A percentile compares a stretch with the other conserved stretches of the same genome.
These are phyloP conservation scores for Pleurotus citrinopileatus DNA, from an alignment of 768 basidiomycete species.

Conservation along the genomic window DNA sequence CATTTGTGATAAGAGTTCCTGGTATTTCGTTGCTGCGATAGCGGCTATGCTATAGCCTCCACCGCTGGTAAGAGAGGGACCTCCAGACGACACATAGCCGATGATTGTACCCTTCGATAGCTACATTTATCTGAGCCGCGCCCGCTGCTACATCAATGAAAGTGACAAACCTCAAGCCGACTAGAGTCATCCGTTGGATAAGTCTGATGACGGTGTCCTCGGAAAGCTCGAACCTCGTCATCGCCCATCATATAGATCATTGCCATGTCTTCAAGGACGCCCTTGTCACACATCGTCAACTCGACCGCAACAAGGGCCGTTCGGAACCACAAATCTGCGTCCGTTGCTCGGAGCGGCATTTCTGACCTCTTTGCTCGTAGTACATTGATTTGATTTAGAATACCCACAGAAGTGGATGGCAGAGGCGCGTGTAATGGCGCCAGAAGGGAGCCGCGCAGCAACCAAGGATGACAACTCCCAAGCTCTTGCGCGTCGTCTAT, in stretches of 20 bases:
- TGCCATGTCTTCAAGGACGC: slow-evolving; percentile 73
- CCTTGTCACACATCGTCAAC: slow-evolving; percentile 59
- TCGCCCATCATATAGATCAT: slow-evolving; percentile 65
- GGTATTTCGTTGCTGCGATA: slow-evolving; percentile 51
- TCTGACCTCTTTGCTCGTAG: slow-evolving; percentile 56
- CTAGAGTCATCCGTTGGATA: slow-evolving; percentile 26
- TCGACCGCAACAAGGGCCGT: slow-evolving; percentile 68
- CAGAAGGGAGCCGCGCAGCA: slow-evolving; percentile 52
- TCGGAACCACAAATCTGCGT: slow-evolving; percentile 45
- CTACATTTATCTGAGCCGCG: background rate
- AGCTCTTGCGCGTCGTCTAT: too few relatives aligned
- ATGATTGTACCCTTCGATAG: slow-evolving; percentile 50
- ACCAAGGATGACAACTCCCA: slow-evolving; percentile 60
- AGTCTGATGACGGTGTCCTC: slow-evolving; percentile 22
- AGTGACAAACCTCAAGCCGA: slow-evolving; percentile 22
- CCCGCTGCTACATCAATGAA: slow-evolving; percentile 2
- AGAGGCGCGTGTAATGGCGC: slow-evolving; percentile 13
- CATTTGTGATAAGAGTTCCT: slow-evolving; percentile 51
- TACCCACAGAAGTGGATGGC: slow-evolving; percentile 37
- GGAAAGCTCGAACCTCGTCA: slow-evolving; percentile 49
- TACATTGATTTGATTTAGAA: slow-evolving; percentile 56
- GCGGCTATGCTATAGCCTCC: slow-evolving; percentile 77
- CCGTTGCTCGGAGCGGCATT: slow-evolving; percentile 27
- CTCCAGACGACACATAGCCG: slow-evolving; percentile 84
- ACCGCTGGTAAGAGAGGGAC: slow-evolving; percentile 77